A percentile compares a stretch with the other conserved stretches of the same genome.
phyloP scores from a whole-genome alignment of 768 basidiomycete species.

The Amanita pallidorosea region DNA sequence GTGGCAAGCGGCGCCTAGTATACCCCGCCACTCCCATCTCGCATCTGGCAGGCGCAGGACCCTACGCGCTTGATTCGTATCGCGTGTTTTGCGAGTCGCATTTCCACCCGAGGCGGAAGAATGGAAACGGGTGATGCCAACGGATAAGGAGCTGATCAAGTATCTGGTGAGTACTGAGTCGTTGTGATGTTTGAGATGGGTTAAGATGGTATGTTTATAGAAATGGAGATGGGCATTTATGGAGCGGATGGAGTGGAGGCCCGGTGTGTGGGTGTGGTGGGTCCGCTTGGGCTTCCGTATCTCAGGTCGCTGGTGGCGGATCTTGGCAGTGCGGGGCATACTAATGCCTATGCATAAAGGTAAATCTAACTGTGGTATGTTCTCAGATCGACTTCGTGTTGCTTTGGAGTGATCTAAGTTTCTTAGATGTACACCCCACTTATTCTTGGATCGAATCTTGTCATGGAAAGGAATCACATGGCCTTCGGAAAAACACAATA shows the following conservation, averaged over 20 bases:
- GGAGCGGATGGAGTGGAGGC: constrained; percentile 40
- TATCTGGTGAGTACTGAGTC: constrained; percentile 42
- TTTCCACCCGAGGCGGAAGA: constrained; percentile 26
- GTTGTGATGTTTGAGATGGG: no score
- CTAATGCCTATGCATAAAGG: no score
- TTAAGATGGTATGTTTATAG: constrained; percentile 22
- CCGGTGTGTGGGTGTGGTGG: constrained; percentile 30
- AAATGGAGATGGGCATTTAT: constrained; percentile 65
- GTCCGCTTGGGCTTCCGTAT: constrained; percentile 24
- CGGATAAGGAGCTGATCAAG: constrained; percentile 58
- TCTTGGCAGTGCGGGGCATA: no score
- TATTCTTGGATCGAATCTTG: no score
- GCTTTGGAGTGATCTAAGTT: no score
- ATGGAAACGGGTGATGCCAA: constrained; percentile 55
- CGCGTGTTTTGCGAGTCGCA: constrained; percentile 49
- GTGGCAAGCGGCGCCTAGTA: background rate
- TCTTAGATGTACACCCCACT: no score
- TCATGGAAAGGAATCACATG: no score
- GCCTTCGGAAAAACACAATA: no score
- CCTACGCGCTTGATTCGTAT: constrained; percentile 69
- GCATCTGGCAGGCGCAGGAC: constrained; percentile 53
- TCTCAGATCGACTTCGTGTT: no score
- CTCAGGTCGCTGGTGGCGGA: constrained; percentile 28
- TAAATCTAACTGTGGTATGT: no score
- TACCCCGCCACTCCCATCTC: constrained; percentile 42